Evolutionary conservation across 805 yeast genomes (phyloP).

Genomic region (Maudiozyma turicensis): DNA sequence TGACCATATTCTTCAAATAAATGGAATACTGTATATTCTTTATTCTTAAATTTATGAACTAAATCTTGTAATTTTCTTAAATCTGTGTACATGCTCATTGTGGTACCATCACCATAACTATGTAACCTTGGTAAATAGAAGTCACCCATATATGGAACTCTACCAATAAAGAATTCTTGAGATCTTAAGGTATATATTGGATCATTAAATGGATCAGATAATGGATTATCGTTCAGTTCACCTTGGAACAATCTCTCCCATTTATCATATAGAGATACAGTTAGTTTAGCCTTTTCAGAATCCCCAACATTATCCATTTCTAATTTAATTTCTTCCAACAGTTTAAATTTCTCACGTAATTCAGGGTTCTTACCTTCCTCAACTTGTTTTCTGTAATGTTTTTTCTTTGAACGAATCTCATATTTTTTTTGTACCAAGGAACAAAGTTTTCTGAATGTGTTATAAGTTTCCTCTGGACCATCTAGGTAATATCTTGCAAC

Average conservation of each 20-base stretch:
- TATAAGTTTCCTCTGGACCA: constrained; percentile 11
- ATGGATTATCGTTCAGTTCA: constrained; percentile 16
- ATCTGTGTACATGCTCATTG: constrained; percentile 13
- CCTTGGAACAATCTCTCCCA: constrained; percentile 17
- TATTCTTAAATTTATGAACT: constrained; percentile 9
- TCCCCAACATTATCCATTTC: constrained; percentile 4
- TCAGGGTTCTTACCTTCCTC: constrained; percentile 13
- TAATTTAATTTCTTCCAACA: constrained; percentile 9
- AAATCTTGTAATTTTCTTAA: constrained; percentile 8
- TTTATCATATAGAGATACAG: constrained; percentile 8
- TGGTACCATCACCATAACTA: constrained; percentile 11
- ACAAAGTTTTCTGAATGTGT: constrained; percentile 14
- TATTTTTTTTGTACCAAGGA: constrained; percentile 9
- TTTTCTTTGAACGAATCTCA: constrained; percentile 16
- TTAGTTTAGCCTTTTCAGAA: constrained; percentile 6
- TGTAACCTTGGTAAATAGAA: constrained; percentile 22
- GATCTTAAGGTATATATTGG: constrained; percentile 18
- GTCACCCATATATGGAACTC: constrained; percentile 23
- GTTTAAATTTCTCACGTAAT: constrained; percentile 8
- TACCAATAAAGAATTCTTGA: constrained; percentile 20
- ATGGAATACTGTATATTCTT: constrained; percentile 7
- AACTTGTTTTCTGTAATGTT: constrained; percentile 15
- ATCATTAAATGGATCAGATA: constrained; percentile 17
- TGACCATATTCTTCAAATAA: constrained; percentile 16
- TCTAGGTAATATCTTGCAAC: constrained; percentile 17